Evolutionary conservation across 176 grass and related monocot species (phyloP).

Genomic region (Oryza punctata): DNA sequence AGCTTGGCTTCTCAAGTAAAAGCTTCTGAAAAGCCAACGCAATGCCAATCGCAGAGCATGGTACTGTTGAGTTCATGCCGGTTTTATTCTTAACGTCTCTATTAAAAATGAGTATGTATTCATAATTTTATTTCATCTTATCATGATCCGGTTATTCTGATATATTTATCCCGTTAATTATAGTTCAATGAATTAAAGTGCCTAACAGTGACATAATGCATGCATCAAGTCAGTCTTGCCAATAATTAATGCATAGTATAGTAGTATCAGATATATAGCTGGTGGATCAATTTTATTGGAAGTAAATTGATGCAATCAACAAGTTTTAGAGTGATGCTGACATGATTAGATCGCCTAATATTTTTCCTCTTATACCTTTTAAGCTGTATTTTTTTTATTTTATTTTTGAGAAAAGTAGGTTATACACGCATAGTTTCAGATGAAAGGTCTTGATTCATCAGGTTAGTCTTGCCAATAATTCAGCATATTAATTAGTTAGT

Average conservation of each 20-base stretch:
- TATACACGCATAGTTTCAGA: neutral
- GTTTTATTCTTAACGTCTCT: neutral
- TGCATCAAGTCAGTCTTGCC: neutral
- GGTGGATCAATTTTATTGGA: neutral
- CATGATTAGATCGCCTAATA: constrained; percentile 7
- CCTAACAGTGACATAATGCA: neutral
- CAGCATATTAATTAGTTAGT: neutral
- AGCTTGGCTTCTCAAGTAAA: too few relatives aligned
- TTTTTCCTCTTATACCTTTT: neutral
- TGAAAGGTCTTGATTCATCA: neutral
- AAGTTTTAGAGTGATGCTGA: neutral
- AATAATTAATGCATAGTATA: too few relatives aligned
- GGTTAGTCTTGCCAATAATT: neutral
- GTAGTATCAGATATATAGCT: neutral
- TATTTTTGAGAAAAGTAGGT: neutral
- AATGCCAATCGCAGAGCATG: neutral
- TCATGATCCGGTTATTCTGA: neutral
- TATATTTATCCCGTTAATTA: neutral
- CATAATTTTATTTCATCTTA: neutral
- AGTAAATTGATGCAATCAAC: neutral
- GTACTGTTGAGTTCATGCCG: neutral
- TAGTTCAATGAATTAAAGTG: neutral
- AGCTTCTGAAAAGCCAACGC: neutral
- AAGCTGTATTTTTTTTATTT: neutral
- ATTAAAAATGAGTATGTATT: neutral